Percentiles rank a stretch among this genome's conserved stretches.
phyloP scores from a whole-genome alignment of 176 grass and related monocot species.

The Avena eriantha region DNA sequence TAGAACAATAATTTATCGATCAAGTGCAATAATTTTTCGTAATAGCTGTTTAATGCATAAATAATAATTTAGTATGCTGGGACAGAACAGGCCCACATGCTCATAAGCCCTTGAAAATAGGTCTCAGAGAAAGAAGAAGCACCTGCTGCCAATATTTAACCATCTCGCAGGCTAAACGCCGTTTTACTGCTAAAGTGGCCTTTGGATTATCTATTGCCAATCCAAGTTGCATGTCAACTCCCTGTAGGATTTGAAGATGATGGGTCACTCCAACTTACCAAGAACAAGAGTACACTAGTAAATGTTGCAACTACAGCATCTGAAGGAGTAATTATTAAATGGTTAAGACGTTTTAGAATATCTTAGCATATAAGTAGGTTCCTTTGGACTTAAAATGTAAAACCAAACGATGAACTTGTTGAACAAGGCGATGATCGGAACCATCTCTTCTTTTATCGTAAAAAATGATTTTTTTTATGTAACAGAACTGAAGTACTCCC shows the following conservation, averaged over 20 bases:
- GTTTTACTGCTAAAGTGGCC: conserved; percentile 84
- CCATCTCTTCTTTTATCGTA: neutral
- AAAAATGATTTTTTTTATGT: neutral
- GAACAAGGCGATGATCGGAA: neutral
- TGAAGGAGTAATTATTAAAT: neutral
- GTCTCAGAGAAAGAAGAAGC: conserved; percentile 25
- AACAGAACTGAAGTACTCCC: neutral
- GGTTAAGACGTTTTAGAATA: neutral
- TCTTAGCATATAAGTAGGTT: neutral
- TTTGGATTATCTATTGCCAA: conserved; percentile 89
- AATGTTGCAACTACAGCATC: conserved; percentile 20
- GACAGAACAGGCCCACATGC: conserved; percentile 12
- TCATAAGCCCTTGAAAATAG: conserved; percentile 1
- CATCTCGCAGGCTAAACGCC: conserved; percentile 85
- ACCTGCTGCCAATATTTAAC: conserved; percentile 90
- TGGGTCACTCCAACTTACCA: conserved; percentile 28
- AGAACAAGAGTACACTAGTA: neutral
- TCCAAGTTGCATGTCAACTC: conserved; percentile 84
- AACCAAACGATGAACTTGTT: neutral
- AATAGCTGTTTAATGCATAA: conserved; percentile 2
- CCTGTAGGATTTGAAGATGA: conserved; percentile 47
- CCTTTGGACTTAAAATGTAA: neutral
- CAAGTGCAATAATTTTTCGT: neutral
- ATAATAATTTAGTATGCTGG: conserved; percentile 7
- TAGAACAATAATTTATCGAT: conserved; percentile 27